Percentiles rank a stretch among this genome's conserved stretches.
phyloP scores from a whole-genome alignment of 148 eudicot species.

The Talinum fruticosum region DNA sequence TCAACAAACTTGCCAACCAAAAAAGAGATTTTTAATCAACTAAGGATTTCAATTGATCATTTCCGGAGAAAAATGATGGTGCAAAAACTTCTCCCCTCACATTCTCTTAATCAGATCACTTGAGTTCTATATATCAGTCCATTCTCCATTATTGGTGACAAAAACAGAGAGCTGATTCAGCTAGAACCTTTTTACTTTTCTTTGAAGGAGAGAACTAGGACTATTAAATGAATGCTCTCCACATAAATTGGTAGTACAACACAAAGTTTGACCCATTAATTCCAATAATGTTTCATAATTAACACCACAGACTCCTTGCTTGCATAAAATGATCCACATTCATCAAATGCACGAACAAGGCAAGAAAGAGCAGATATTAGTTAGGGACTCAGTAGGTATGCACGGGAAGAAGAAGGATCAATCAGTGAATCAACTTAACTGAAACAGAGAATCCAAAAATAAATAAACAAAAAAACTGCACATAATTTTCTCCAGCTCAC shows the following conservation, averaged over 20 bases:
- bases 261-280: too few species aligned
- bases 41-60: too few species aligned
- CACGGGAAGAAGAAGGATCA: neutral
- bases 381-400: neutral
- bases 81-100: neutral
- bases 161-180: neutral
- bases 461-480: too few species aligned
- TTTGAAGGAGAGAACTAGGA: neutral
- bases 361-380: neutral
- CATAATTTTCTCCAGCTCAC: constrained; percentile 32
- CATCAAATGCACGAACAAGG: neutral
- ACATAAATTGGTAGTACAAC: neutral
- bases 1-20: too few species aligned
- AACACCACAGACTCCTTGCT: too few species aligned
- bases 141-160: too few species aligned
- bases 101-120: neutral
- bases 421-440: neutral
- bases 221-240: neutral
- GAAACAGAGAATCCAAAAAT: neutral
- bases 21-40: too few species aligned
- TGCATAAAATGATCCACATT: neutral
- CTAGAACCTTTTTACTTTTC: neutral
- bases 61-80: neutral
- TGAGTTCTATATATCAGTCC: neutral
- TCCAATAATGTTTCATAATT: too few species aligned